These are phyloP conservation scores for Isabelozyma pseudorhagii DNA, from an alignment of 805 yeast genomes.

Conservation along the genomic window DNA sequence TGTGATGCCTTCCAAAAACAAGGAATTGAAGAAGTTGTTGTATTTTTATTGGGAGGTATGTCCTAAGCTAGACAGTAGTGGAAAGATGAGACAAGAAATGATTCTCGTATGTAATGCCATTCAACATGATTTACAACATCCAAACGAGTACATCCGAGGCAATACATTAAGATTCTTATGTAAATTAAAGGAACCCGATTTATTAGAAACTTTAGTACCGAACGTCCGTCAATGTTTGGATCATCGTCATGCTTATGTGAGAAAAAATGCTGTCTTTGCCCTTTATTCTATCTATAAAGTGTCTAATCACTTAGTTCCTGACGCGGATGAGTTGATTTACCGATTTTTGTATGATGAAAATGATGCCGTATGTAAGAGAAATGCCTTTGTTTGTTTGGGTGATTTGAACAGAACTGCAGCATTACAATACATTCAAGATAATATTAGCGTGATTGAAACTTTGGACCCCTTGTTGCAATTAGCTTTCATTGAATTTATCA, in stretches of 20 bases:
- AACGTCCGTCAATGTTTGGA: constrained; percentile 87
- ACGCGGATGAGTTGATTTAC: constrained; percentile 83
- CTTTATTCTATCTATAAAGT: constrained; percentile 77
- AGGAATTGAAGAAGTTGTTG: constrained; percentile 85
- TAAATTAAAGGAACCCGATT: constrained; percentile 88
- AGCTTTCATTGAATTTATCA: constrained; percentile 86
- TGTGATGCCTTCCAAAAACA: constrained; percentile 93
- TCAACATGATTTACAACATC: constrained; percentile 95
- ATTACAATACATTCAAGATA: constrained; percentile 73
- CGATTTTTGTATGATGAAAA: constrained; percentile 76
- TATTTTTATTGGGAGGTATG: constrained; percentile 98
- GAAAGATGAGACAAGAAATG: constrained; percentile 97
- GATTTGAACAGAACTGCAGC: constrained; percentile 84
- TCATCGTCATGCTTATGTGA: constrained; percentile 96
- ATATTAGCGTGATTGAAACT: constrained; percentile 54
- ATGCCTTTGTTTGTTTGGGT: constrained; percentile 87
- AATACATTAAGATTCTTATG: constrained; percentile 88
- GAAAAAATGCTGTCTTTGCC: constrained; percentile 95
- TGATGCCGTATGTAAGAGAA: constrained; percentile 92
- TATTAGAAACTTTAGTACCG: constrained; percentile 93
- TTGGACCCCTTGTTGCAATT: constrained; percentile 84
- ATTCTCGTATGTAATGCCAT: constrained; percentile 97
- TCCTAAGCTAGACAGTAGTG: constrained; percentile 82
- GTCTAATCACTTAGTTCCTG: constrained; percentile 86
- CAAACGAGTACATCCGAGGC: constrained; percentile 95